Evolutionary conservation across 495 filamentous ascomycete genomes (phyloP).

Genomic region (Aeminium ludgeri): DNA sequence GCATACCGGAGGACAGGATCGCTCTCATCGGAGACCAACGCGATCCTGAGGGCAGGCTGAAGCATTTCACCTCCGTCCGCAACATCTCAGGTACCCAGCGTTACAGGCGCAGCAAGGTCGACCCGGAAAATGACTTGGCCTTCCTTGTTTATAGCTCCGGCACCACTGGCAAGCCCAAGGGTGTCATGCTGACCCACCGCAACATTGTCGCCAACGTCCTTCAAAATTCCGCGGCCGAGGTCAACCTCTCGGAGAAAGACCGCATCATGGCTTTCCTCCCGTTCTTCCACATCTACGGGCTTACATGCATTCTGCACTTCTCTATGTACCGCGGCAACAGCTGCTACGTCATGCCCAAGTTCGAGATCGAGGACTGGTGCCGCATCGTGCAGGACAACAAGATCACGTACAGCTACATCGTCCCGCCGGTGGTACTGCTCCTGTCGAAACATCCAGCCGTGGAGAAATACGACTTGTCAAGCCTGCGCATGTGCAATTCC

Average conservation of each 20-base stretch:
- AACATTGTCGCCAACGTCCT: constrained; percentile 65
- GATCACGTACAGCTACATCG: constrained; percentile 66
- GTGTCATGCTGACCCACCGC: constrained; percentile 70
- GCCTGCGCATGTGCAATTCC: constrained; percentile 68
- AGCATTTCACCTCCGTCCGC: constrained; percentile 60
- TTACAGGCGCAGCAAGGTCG: constrained; percentile 31
- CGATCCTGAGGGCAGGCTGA: constrained; percentile 40
- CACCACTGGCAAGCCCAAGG: constrained; percentile 86
- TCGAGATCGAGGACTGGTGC: constrained; percentile 69
- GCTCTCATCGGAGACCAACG: constrained; percentile 62
- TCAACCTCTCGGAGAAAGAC: constrained; percentile 37
- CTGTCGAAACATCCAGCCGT: constrained; percentile 66
- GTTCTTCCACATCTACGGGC: constrained; percentile 86
- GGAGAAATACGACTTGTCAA: constrained; percentile 61
- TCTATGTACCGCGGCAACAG: constrained; percentile 37
- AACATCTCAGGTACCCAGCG: constrained; percentile 37
- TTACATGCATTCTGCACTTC: constrained; percentile 13
- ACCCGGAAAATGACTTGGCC: constrained; percentile 41
- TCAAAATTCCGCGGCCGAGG: constrained; percentile 40
- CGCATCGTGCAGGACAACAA: constrained; percentile 52
- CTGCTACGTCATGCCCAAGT: constrained; percentile 63
- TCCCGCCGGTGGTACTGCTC: constrained; percentile 69
- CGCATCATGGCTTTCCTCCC: constrained; percentile 65
- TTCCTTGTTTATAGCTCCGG: constrained; percentile 72
- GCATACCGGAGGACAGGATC: constrained; percentile 48